Base-by-base conservation (phyloP, 169 alveolate genomes). In the Plasmodium ovale region DNA sequence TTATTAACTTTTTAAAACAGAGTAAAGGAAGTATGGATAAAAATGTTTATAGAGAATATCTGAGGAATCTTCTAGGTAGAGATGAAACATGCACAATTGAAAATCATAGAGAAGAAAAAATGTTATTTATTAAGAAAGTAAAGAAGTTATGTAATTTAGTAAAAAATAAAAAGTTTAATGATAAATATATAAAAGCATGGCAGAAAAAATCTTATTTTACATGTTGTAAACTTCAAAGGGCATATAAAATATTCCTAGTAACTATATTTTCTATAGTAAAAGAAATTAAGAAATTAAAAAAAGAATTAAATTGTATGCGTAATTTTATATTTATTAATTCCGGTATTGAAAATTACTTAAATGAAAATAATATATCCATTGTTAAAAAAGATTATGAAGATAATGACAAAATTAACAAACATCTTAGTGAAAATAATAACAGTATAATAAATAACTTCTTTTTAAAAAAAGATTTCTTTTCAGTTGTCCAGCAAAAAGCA, bases 321-420 rank as follows among this genome's bases (percentile, higher is more conserved):
- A 69, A 47, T 64, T 82, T 65, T 64, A 69, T 82, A 35, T 82
- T 82, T 82, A 82, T 82, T 23, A 82, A 82, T 82, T 82, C 90
- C 35, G 84, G 90, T 14, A 82, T 82, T 0, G 90, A 82, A 82
- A 65, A 49, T 21, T 82, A 82, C 51, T 65, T 82, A 65, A 82
- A 82, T 58, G 90, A 82, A 67, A 47, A 33, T 53, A 67, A 82
- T 51, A 82, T 82, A 14, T 65, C 82, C 1, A 12, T 69, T n/a
- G 27, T 49, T 67, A 6, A 42, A 47, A 82, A 39, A 39, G 25
- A 37, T 19, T 16, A 7, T 7, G 35, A 10, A 10, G 35, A 69
- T 58, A 59, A 27, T n/a, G 44, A 19, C 21, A 54, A 35, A n/a
- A 25, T 27, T 5, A 53, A 65, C 19, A 67, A 31, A n/a, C 39